phyloP scores from a whole-genome alignment of 352 stramenopile species.

The Phytophthora litchii region DNA sequence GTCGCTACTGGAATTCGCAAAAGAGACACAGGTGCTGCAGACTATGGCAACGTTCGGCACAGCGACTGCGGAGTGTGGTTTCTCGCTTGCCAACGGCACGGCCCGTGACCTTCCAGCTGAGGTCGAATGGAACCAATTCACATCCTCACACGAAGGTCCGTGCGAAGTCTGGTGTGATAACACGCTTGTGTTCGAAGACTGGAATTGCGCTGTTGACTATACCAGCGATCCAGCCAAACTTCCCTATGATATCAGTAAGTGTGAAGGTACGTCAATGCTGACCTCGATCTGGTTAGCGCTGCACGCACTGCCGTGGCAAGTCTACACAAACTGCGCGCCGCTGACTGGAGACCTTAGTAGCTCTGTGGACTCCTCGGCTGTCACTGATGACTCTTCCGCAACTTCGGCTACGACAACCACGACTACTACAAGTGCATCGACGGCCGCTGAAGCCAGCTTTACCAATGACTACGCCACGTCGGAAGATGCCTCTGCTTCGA shows the following conservation, averaged over 20 bases:
- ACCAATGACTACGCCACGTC: conserved; percentile 27
- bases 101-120: conserved; percentile 35
- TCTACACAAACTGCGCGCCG: conserved; percentile 42
- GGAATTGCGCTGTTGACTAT: conserved; percentile 55
- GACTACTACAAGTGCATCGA: conserved; percentile 10
- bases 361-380: conserved; percentile 24
- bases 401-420: conserved; percentile 4
- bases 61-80: conserved; percentile 26
- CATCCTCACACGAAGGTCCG: conserved; percentile 44
- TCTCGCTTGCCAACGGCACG: conserved; percentile 24
- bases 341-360: conserved; percentile 21
- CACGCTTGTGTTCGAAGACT: conserved; percentile 47
- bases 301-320: conserved; percentile 41
- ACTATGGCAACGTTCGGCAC: conserved; percentile 31
- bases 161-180: conserved; percentile 66
- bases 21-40: conserved; percentile 26
- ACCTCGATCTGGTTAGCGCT: conserved; percentile 48
- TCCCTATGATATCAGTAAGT: conserved; percentile 53
- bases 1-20: conserved; percentile 34
- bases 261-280: conserved; percentile 40
- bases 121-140: conserved; percentile 50
- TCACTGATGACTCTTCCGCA: conserved; percentile 7
- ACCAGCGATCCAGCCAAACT: conserved; percentile 37
- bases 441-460: conserved; percentile 15
- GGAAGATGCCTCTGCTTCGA: conserved; percentile 21